Evolutionary conservation across 177 flowering plant genomes (phyloP).

Genomic region (Vitis hybrid): DNA sequence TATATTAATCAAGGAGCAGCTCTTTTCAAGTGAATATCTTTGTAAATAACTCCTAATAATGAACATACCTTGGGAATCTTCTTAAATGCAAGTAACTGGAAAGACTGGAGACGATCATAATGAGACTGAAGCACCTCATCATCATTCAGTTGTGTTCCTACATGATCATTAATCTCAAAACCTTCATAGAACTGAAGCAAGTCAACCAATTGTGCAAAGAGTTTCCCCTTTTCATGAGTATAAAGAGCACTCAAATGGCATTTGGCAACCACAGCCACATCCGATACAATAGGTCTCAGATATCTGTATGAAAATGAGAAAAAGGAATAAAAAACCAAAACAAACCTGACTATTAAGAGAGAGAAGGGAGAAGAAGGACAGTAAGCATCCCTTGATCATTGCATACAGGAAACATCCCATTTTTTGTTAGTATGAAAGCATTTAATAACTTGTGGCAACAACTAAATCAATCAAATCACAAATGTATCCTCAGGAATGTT

Average conservation of each 20-base stretch:
- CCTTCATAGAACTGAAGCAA: slow-evolving; percentile 91
- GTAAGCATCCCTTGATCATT: no score
- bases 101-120: slow-evolving; percentile 80
- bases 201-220: slow-evolving; percentile 93
- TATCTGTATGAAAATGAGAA: no score
- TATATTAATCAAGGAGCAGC: not conserved
- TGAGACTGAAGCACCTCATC: slow-evolving; percentile 87
- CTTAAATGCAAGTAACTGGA: slow-evolving; percentile 88
- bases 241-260: slow-evolving; percentile 92
- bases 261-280: slow-evolving; percentile 15
- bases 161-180: slow-evolving; percentile 92
- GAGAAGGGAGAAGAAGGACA: no score
- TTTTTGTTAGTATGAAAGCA: no score
- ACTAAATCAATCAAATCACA: no score
- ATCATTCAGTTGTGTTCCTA: slow-evolving; percentile 83
- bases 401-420: no score
- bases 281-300: no score
- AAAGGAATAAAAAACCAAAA: no score
- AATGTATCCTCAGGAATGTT: no score
- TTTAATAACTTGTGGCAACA: no score
- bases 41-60: not conserved
- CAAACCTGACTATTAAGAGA: no score
- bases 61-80: slow-evolving; percentile 80
- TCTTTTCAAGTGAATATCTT: not conserved
- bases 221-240: slow-evolving; percentile 81